Evolutionary conservation across 1,284 basidiomycete species (phyloP), one percentile per base, ranked within the genome.

Genomic region (Garcileccinum viscosum): DNA sequence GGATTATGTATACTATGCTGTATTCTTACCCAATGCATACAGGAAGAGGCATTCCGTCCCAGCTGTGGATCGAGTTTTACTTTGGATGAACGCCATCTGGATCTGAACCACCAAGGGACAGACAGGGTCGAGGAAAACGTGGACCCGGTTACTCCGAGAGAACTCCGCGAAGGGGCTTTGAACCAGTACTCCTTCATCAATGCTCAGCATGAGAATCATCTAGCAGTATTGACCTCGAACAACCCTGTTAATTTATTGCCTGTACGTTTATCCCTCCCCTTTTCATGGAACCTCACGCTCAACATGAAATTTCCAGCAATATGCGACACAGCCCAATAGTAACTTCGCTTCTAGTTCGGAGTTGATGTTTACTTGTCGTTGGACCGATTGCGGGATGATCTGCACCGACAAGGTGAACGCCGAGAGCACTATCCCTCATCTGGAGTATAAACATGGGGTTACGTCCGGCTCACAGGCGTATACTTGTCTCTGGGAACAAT

Each of bases 391-490:
- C 2, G 50, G 19, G 33, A 30, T 4, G 24, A n/a, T 14, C 37
- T 73, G 71, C 38, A 56, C 53, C 3, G 33, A 68, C 9, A 22
- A 11, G n/a, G 62, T 73, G 8, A 62, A 62, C 53, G n/a, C 56
- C 2, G 63, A 58, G 38, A 38, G 59, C 33, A 14, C 68, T 17
- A 44, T 35, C 9, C 3, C 32, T 9, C 71, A 72, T 56, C 22
- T 72, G n/a, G 22, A 38, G 5, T 3, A 19, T 11, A 53, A 24
- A 24, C 71, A 72, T 22, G 47, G 56, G 14, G 7, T 63, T 38
- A 24, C n/a, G 2, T 53, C 53, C 14, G 30, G 53, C 53, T 64
- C 56, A 5, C 62, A 22, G 15, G 12, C 1, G 6, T 62, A 63
- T 37, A 2, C 4, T 1, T 72, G 72, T 42, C 50, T 12, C 4